Evolutionary conservation across 768 basidiomycete genomes (phyloP).

Genomic region (Kondoa malvinella): DNA sequence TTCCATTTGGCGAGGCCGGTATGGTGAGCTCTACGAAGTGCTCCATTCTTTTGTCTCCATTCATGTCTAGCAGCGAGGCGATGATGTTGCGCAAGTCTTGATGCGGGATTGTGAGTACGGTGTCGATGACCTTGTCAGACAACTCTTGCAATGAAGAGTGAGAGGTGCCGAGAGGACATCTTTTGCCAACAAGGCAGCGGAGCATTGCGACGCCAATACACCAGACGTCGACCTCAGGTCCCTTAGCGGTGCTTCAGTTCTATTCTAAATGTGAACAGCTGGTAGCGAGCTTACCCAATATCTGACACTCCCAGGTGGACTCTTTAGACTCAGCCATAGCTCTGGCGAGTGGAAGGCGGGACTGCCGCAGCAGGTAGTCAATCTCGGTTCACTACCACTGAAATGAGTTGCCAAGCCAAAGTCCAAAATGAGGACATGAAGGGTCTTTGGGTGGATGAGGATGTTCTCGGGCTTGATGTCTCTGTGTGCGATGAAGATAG

Average conservation of each 20-base stretch:
- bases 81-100: slow-evolving; percentile 26
- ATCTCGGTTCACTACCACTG: slow-evolving; percentile 31
- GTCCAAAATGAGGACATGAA: slow-evolving; percentile 34
- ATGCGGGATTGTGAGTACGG: slow-evolving; percentile 28
- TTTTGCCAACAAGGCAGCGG: slow-evolving; percentile 29
- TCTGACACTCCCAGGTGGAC: slow-evolving; percentile 31
- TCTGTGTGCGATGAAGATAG: slow-evolving; percentile 24
- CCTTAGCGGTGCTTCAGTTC: slow-evolving; percentile 11
- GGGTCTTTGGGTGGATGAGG: slow-evolving; percentile 28
- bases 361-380: slow-evolving; percentile 36
- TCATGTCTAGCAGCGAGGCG: slow-evolving; percentile 31
- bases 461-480: slow-evolving; percentile 31
- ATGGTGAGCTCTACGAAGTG: slow-evolving; percentile 23
- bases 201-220: slow-evolving; percentile 35
- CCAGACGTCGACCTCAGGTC: slow-evolving; percentile 38
- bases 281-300: slow-evolving; percentile 30
- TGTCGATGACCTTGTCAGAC: slow-evolving; percentile 30
- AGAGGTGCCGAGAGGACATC: slow-evolving; percentile 35
- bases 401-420: slow-evolving; percentile 36
- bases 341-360: slow-evolving; percentile 33
- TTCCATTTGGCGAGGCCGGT: background rate
- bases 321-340: slow-evolving; percentile 32
- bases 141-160: slow-evolving; percentile 31
- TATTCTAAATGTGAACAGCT: background rate
- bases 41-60: slow-evolving; percentile 30